phyloP scores from a whole-genome alignment of 345 rosid species.

The Arabidopsis thaliana region DNA sequence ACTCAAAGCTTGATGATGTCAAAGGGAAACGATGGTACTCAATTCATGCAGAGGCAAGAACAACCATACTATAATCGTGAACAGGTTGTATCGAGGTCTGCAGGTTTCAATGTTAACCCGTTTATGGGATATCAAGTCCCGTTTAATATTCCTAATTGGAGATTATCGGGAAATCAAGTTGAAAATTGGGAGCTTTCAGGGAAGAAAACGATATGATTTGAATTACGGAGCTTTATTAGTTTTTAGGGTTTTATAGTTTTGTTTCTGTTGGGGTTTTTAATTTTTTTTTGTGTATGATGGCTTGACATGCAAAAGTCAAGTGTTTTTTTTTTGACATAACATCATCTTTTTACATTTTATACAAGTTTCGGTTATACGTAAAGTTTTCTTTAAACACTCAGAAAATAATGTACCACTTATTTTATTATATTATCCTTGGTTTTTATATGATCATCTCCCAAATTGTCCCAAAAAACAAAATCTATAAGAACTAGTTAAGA shows the following conservation, averaged over 20 bases:
- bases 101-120: constrained; percentile 7
- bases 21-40: constrained; percentile 38
- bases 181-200: constrained; percentile 5
- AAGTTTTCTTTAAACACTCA: not conserved
- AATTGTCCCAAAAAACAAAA: not conserved
- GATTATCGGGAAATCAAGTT: constrained; percentile 7
- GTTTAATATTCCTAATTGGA: not conserved
- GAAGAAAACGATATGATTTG: constrained; percentile 26
- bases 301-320: constrained; percentile 1
- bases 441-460: not conserved
- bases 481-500: not conserved
- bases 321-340: constrained; percentile 12
- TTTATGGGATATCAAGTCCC: constrained; percentile 18
- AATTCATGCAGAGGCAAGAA: constrained; percentile 26
- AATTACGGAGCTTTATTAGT: not conserved
- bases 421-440: not conserved
- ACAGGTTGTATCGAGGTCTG: constrained; percentile 20
- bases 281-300: constrained; percentile 20
- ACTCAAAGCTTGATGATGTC: constrained; percentile 36
- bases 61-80: constrained; percentile 26
- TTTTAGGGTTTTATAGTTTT: constrained; percentile 26
- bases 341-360: constrained; percentile 1
- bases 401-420: not conserved
- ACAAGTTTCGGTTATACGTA: not conserved
- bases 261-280: constrained; percentile 12